A percentile compares a stretch with the other conserved stretches of the same genome.
These are phyloP conservation scores for Triticum turgidum DNA, from an alignment of 176 grass and related monocot species.

Conservation along the genomic window DNA sequence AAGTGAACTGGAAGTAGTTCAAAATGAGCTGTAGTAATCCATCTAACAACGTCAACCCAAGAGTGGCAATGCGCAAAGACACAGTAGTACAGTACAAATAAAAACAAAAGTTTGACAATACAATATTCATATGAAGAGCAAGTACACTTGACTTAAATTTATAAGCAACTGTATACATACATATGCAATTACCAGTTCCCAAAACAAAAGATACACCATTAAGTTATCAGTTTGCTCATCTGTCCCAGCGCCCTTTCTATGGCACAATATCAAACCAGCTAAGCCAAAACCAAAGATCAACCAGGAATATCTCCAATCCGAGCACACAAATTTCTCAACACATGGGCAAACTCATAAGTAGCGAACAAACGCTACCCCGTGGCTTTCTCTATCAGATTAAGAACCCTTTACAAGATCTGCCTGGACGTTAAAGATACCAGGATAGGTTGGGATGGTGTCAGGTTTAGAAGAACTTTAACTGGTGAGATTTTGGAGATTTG, in stretches of 20 bases:
- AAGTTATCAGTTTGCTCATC: not conserved
- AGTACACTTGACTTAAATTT: not conserved
- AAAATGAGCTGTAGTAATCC: slow-evolving; percentile 2
- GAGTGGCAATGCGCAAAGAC: not conserved
- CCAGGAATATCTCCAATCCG: not conserved
- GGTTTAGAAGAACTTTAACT: not conserved
- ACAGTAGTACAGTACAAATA: not conserved
- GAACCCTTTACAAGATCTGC: not conserved
- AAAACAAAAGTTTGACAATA: not conserved
- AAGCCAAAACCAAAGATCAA: slow-evolving; percentile 13
- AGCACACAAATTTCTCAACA: slow-evolving; percentile 2
- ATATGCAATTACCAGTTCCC: not conserved
- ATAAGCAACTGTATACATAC: not conserved
- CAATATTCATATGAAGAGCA: not conserved
- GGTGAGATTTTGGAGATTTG: not conserved
- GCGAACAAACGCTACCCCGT: not conserved
- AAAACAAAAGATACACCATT: slow-evolving; percentile 8
- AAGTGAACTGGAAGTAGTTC: not conserved
- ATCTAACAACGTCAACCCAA: not conserved
- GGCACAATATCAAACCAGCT: not conserved
- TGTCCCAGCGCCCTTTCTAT: not conserved
- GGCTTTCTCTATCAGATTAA: not conserved
- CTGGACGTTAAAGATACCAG: not conserved
- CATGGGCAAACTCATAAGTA: not conserved
- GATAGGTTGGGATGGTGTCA: not conserved